Evolutionary conservation across 331 rosid species (phyloP).

Genomic region (Quercus phellos): DNA sequence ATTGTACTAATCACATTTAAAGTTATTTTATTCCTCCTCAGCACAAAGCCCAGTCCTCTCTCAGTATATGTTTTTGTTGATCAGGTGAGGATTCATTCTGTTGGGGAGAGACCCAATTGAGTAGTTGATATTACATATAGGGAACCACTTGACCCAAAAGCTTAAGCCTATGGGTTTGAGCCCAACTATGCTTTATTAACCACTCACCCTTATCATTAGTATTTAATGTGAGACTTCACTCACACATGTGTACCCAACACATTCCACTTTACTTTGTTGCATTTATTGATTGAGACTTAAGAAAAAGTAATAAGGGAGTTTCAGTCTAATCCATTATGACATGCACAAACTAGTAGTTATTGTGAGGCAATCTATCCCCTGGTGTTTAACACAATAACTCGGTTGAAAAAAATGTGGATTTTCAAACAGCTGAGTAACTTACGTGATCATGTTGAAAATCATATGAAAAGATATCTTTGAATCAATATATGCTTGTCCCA

Average conservation of each 20-base stretch:
- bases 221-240: no score
- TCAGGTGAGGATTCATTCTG: constrained; percentile 36
- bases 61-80: constrained; percentile 63
- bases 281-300: not conserved
- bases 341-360: not conserved
- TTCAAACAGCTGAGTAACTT: not conserved
- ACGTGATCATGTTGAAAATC: not conserved
- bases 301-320: not conserved
- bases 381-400: not conserved
- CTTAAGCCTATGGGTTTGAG: no score
- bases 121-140: no score
- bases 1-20: constrained; percentile 28
- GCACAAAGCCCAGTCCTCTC: constrained; percentile 71
- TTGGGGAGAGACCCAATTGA: no score
- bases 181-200: no score
- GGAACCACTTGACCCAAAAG: no score
- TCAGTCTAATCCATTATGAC: not conserved
- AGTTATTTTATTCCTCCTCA: constrained; percentile 49
- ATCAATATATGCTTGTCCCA: not conserved
- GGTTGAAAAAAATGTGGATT: not conserved
- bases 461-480: not conserved
- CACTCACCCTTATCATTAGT: no score
- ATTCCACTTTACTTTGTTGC: constrained; percentile 4
- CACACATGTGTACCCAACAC: no score
- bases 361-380: not conserved